Percentiles rank a stretch among this genome's conserved stretches.
Conservation (phyloP, 441 rosid genomes). For the Erysimum cheiri region DNA sequence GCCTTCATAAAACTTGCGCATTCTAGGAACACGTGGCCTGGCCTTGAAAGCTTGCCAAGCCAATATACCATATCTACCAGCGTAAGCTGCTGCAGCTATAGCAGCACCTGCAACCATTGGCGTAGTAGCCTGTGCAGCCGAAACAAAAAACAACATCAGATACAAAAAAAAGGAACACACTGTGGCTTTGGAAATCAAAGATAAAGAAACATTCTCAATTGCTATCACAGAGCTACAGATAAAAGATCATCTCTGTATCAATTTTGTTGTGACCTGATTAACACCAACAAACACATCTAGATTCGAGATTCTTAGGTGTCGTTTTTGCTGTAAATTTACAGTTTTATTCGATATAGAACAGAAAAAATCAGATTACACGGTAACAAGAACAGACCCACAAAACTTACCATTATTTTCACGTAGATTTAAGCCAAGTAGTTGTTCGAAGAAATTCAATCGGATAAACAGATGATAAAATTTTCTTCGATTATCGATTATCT, state of each 20-base stretch:
- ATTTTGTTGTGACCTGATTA: background rate
- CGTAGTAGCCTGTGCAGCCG: conserved; percentile 39
- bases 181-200: conserved; percentile 17
- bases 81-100: conserved; percentile 58
- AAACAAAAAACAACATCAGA: conserved; percentile 12
- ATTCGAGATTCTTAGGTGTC: background rate
- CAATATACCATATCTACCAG: conserved; percentile 60
- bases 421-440: background rate
- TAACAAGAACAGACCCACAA: conserved; percentile 4
- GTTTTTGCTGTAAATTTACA: background rate
- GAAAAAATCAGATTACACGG: background rate
- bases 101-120: conserved; percentile 46
- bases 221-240: background rate
- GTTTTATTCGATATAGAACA: background rate
- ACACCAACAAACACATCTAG: background rate
- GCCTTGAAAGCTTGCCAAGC: conserved; percentile 81
- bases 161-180: background rate
- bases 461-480: background rate
- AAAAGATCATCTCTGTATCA: too few relatives aligned
- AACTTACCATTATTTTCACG: conserved; percentile 35
- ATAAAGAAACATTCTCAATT: conserved; percentile 19
- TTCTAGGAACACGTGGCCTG: conserved; percentile 55
- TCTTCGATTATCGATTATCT: background rate
- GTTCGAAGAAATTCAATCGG: background rate
- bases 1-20: conserved; percentile 68